These are phyloP conservation scores for Thermochaetoides dissita DNA, from an alignment of 2,329 filamentous ascomycete species.

Conservation along the genomic window DNA sequence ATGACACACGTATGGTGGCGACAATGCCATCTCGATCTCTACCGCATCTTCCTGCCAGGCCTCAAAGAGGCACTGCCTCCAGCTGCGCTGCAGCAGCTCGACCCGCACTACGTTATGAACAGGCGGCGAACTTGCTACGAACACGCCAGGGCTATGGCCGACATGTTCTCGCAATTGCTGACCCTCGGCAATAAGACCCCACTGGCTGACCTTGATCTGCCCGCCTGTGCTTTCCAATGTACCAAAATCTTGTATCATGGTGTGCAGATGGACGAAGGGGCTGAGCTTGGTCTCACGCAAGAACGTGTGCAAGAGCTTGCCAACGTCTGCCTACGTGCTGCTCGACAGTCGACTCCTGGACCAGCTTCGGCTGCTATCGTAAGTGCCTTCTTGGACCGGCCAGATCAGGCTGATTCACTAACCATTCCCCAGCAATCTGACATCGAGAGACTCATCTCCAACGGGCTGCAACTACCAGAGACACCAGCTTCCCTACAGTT, in stretches of 20 bases:
- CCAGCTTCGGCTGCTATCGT: conserved; percentile 36
- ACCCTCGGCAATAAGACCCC: conserved; percentile 33
- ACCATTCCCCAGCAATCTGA: conserved; percentile 23
- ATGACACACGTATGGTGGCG: conserved; percentile 49
- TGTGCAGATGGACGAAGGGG: conserved; percentile 28
- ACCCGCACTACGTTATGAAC: conserved; percentile 32
- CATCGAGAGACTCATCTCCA: conserved; percentile 34
- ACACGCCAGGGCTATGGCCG: conserved; percentile 40
- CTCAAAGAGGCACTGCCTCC: conserved; percentile 37
- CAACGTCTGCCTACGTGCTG: conserved; percentile 35
- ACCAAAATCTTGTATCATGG: conserved; percentile 38
- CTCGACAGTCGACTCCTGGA: conserved; percentile 36
- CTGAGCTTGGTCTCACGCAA: conserved; percentile 29
- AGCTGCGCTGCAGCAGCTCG: conserved; percentile 29
- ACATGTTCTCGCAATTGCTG: conserved; percentile 39
- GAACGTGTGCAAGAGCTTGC: conserved; percentile 36
- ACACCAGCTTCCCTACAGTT: background rate
- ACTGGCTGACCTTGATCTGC: conserved; percentile 40
- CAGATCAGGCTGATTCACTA: background rate
- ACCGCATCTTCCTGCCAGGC: conserved; percentile 36
- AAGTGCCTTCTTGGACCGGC: conserved; percentile 15
- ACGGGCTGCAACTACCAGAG: conserved; percentile 11
- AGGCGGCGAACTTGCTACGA: conserved; percentile 39
- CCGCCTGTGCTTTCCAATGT: conserved; percentile 42
- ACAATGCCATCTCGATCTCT: conserved; percentile 44